Evolutionary conservation across 2,329 filamentous ascomycete genomes (phyloP), one percentile per base, ranked within the genome.

Genomic region (Pseudopithomyces maydicus): DNA sequence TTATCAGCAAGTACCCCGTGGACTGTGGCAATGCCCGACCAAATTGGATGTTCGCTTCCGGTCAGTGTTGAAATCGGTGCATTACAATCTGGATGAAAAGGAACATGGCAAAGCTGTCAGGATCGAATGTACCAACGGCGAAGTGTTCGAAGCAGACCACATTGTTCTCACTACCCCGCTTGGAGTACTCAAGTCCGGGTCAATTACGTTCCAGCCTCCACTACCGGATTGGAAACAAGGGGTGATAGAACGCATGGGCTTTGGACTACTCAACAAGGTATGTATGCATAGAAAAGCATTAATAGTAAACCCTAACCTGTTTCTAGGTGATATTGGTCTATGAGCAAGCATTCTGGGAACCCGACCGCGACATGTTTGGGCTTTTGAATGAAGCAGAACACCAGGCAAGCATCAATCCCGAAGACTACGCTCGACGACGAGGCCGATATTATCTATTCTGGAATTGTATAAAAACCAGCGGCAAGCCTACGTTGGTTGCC

Each of bases 361-460:
- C 88, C 6, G 84, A 89, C 42, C 86, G 91, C 63, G 92, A 99
- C 74, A 98, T 99, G 75, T 97, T 99, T 74, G 96, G 95, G 11
- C 86, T 97, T 39, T 80, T 99, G 41, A 89, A 93, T 55, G 88
- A 91, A 63, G 88, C 93, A 2, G 80, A 83, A 20, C 85, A 86
- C 57, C 80, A 83, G 3, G 83, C 87, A 55, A 96, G 92, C 70
- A 82, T 93, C 53, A 82, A 88, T 43, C 92, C 96, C 68, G 84
- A 85, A 49, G 90, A 97, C 63, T 98, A 98, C 69, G 82, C 87
- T 5, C 81, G 84, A 3, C 88, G 87, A 59, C 87, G 94, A 52
- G 94, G 94, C n/a, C 89, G 93, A 22, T 97, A 97, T 77, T 99
- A 98, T 70, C 86, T 99, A 66, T 98, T 97, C 85, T 98, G 97